phyloP scores from a whole-genome alignment of 2,329 filamentous ascomycete species.

The Ophiostoma angusticollis region DNA sequence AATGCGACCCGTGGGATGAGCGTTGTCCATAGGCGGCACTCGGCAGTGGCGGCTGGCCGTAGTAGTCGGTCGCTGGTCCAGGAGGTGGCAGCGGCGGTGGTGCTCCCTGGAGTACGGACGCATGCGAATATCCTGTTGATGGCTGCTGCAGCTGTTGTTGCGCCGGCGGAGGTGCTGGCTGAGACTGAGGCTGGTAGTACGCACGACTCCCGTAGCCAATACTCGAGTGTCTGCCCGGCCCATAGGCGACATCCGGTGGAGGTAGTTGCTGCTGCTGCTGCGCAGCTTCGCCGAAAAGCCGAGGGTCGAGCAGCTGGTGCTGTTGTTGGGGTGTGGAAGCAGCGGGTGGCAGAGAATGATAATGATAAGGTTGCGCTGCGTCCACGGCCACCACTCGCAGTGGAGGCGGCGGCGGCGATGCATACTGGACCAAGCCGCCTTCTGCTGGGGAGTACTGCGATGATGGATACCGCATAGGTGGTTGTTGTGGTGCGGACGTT shows the following conservation, averaged over 20 bases:
- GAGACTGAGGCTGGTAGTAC: constrained; percentile 1
- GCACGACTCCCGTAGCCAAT: not conserved
- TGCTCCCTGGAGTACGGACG: not conserved
- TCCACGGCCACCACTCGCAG: constrained; percentile 8
- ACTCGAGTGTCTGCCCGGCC: not conserved
- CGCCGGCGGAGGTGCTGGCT: not conserved
- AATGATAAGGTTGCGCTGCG: constrained; percentile 6
- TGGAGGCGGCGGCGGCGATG: not conserved
- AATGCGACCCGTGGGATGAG: constrained; percentile 4
- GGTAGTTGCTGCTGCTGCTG: constrained; percentile 4
- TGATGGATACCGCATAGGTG: constrained; percentile 4
- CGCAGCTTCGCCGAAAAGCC: constrained; percentile 12
- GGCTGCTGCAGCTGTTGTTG: constrained; percentile 6
- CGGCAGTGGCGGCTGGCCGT: constrained; percentile 2
- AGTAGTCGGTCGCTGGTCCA: constrained; percentile 1
- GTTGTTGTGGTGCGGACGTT: not conserved
- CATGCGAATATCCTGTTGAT: constrained; percentile 9
- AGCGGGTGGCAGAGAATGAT: not conserved
- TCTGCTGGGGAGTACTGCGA: constrained; percentile 5
- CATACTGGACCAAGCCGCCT: not conserved
- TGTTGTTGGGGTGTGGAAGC: constrained; percentile 1
- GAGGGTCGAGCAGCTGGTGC: constrained; percentile 11
- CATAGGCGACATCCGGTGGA: not conserved
- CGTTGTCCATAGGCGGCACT: constrained; percentile 3
- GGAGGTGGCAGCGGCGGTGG: not conserved